Evolutionary conservation across 495 filamentous ascomycete genomes (phyloP), one percentile per base, ranked within the genome.

Genomic region (Cudoniella acicularis): DNA sequence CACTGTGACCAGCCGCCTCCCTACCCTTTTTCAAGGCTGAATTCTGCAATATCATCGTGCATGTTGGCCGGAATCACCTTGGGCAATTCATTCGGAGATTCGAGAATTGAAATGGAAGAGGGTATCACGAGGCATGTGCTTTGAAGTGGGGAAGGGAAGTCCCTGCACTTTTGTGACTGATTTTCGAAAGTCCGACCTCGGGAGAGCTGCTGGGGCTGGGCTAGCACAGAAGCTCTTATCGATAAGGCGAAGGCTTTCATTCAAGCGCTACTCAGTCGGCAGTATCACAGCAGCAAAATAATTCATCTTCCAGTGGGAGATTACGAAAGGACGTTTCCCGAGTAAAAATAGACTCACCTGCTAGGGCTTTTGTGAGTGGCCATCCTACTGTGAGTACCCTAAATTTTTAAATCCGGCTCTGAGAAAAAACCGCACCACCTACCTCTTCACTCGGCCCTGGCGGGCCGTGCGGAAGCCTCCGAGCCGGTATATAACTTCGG

Each of bases 1-100:
- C 62, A 62, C 58, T 62, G 59, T 59, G 54, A 62, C 62, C 62
- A 67, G 50, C 65, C 60, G 49, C 59, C 54, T 60, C 45, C 62
- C 40, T 62, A 52, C 65, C 56, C 59, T 64, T 62, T 54, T 51
- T 64, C 49, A 57, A 63, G 56, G 65, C 62, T 59, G 50, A 23
- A 56, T 57, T 60, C 43, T 60, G 65, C 25, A 63, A 51, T 42
- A 47, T 60, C 65, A 67, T 67, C 40, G 59, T 57, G 55, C 65
- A 67, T 67, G 23, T 64, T 67, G 61, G 48, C 21, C 13, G n/a
- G 17, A 49, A 56, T 55, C 47, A 59, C 21, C 24, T 58, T n/a
- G 20, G 50, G 4, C 56, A n/a, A 20, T 40, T n/a, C 17, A 60
- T 56, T 53, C 26, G 59, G 20, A 22, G 46, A 27, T 18, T 52